A percentile compares a stretch with the other conserved stretches of the same genome.
Evolutionary conservation across 169 alveolate genomes (phyloP).

Genomic region (Plasmodium fragile): DNA sequence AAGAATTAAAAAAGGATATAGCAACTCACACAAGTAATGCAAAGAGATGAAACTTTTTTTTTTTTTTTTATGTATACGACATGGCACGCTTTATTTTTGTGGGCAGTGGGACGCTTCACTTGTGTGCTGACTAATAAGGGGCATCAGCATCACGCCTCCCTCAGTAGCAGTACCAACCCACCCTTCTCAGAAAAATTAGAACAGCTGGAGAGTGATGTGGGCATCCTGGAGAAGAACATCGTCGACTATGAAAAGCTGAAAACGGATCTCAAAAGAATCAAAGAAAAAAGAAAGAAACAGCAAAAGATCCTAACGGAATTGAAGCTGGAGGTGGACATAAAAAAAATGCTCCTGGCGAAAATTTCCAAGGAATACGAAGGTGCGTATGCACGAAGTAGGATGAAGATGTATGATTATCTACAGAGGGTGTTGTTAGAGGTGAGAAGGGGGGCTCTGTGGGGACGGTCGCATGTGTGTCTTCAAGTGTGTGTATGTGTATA

Average conservation of each 20-base stretch:
- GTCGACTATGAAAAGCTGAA: constrained; percentile 56
- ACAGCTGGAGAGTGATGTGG: constrained; percentile 22
- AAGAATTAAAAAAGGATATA: constrained; percentile 39
- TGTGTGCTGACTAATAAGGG: background rate
- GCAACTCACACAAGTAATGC: constrained; percentile 23
- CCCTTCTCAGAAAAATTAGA: constrained; percentile 22
- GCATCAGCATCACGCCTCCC: background rate
- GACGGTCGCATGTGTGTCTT: background rate
- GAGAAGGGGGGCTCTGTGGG: background rate
- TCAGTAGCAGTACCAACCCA: background rate
- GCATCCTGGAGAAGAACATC: constrained; percentile 9
- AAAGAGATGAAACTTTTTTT: background rate
- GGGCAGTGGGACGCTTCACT: background rate
- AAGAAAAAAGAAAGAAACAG: constrained; percentile 68
- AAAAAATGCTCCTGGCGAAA: constrained; percentile 39
- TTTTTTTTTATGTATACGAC: background rate
- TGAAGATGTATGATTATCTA: constrained; percentile 21
- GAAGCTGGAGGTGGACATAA: constrained; percentile 47
- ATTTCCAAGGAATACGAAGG: constrained; percentile 27
- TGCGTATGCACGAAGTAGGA: constrained; percentile 7
- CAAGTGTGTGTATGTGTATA: background rate
- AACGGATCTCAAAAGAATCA: constrained; percentile 24
- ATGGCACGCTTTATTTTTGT: background rate
- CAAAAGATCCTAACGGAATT: constrained; percentile 44
- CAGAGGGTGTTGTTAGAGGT: constrained; percentile 60